Percentiles rank a stretch among this genome's conserved stretches.
Evolutionary conservation across 1,284 basidiomycete species (phyloP).

Genomic region (Calocybe gambosa): DNA sequence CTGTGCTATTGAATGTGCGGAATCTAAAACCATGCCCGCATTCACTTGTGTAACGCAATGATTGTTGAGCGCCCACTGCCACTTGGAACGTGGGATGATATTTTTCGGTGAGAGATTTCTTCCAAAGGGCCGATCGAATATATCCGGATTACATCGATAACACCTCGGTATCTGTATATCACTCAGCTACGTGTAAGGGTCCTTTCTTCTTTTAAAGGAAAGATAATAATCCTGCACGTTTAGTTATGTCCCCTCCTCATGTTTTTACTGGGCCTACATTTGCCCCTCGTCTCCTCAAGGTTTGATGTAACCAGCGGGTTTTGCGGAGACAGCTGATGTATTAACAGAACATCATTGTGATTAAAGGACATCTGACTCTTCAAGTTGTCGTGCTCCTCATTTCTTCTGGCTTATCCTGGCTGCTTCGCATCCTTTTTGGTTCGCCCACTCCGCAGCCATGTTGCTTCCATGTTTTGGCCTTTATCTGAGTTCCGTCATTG

Average conservation of each 20-base stretch:
- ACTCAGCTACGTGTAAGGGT: neutral
- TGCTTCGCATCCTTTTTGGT: conserved; percentile 1
- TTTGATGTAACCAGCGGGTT: neutral
- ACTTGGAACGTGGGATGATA: conserved; percentile 43
- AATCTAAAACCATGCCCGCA: conserved; percentile 29
- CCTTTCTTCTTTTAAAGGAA: neutral
- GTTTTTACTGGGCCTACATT: neutral
- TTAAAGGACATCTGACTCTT: neutral
- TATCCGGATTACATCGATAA: conserved; percentile 27
- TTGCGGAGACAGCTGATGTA: conserved; percentile 4
- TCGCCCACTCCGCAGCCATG: neutral
- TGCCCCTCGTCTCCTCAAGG: neutral
- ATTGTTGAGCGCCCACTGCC: conserved; percentile 38
- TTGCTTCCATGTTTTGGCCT: neutral
- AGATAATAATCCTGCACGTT: neutral
- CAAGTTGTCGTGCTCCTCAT: conserved; percentile 1
- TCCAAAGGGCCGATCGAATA: conserved; percentile 50
- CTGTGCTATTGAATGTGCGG: conserved; percentile 33
- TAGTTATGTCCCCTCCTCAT: neutral
- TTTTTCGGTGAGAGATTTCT: conserved; percentile 41
- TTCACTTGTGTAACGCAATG: conserved; percentile 57
- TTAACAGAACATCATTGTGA: neutral
- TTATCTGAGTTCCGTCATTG: conserved; percentile 1
- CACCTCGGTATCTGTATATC: conserved; percentile 5
- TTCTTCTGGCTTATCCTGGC: neutral